Evolutionary conservation across 331 rosid species (phyloP).

Genomic region (Stylosanthes scabra): DNA sequence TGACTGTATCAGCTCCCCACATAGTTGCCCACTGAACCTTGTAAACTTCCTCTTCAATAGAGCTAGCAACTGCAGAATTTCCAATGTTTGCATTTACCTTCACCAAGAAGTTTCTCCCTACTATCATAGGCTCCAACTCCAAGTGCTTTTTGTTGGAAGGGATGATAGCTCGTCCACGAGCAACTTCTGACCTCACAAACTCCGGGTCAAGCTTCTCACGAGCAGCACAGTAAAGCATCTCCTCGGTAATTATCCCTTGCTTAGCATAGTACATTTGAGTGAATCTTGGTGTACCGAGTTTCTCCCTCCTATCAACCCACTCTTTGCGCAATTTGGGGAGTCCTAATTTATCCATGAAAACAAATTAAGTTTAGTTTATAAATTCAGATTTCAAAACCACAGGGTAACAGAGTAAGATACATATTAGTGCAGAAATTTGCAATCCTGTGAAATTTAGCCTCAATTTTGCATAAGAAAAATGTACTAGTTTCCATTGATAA

Average conservation of each 20-base stretch:
- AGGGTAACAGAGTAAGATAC: slow-evolving; percentile 18
- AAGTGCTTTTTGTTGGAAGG: slow-evolving; percentile 97
- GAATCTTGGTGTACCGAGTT: slow-evolving; percentile 78
- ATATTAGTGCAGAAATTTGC: slow-evolving; percentile 1
- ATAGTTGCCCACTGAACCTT: slow-evolving; percentile 99
- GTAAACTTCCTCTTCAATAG: slow-evolving; percentile 98
- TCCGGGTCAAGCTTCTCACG: slow-evolving; percentile 96
- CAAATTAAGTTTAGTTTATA: slow-evolving; percentile 1
- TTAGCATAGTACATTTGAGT: slow-evolving; percentile 99
- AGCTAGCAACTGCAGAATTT: slow-evolving; percentile 98
- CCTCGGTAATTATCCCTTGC: slow-evolving; percentile 97
- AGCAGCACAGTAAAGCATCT: slow-evolving; percentile 88
- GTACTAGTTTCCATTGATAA: background rate
- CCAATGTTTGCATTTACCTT: slow-evolving; percentile 99
- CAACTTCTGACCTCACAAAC: slow-evolving; percentile 98
- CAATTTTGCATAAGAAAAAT: slow-evolving; percentile 23
- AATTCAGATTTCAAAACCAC: background rate
- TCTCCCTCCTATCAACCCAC: slow-evolving; percentile 86
- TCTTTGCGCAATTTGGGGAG: slow-evolving; percentile 85
- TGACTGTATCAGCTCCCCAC: slow-evolving; percentile 99
- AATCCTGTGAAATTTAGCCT: slow-evolving; percentile 4
- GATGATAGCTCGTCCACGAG: slow-evolving; percentile 98
- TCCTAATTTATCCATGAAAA: slow-evolving; percentile 60
- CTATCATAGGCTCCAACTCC: slow-evolving; percentile 97
- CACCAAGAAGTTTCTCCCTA: slow-evolving; percentile 95